Evolutionary conservation across 2,329 filamentous ascomycete genomes (phyloP).

Genomic region (Penicillium sp.): DNA sequence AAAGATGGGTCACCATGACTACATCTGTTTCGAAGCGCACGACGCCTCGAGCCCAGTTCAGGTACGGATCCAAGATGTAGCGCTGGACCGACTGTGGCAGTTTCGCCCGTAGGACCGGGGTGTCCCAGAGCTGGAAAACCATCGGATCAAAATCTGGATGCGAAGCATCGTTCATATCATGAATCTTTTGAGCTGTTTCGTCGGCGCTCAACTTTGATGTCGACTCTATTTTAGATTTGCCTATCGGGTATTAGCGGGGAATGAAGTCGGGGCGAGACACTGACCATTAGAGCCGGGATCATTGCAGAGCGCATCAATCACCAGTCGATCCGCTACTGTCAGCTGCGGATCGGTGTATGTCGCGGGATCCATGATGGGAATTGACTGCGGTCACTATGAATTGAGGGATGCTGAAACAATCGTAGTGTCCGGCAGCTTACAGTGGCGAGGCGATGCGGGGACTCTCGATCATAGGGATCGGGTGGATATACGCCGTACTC

Average conservation of each 20-base stretch:
- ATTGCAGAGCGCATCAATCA: conserved; percentile 35
- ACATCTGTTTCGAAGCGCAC: conserved; percentile 66
- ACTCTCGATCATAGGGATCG: too few relatives aligned
- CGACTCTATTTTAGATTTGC: conserved; percentile 7
- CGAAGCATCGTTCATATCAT: conserved; percentile 47
- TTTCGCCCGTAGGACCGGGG: conserved; percentile 38
- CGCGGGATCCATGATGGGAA: conserved; percentile 23
- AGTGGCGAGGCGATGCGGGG: too few relatives aligned
- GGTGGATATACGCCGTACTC: too few relatives aligned
- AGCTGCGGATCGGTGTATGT: conserved; percentile 32
- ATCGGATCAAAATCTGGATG: conserved; percentile 50
- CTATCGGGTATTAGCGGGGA: conserved; percentile 2
- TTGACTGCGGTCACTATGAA: too few relatives aligned
- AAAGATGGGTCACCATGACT: conserved; percentile 68
- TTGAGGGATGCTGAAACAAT: too few relatives aligned
- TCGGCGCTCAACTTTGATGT: conserved; percentile 12
- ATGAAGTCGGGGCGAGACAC: not conserved
- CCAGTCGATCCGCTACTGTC: conserved; percentile 37
- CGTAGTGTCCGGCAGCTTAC: too few relatives aligned
- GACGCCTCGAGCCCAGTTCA: conserved; percentile 49
- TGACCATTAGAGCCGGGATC: conserved; percentile 22
- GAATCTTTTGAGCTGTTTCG: conserved; percentile 41
- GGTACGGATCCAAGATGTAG: conserved; percentile 56
- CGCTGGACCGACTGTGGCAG: conserved; percentile 40
- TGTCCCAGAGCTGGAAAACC: conserved; percentile 50